Evolutionary conservation across 2,329 filamentous ascomycete genomes (phyloP), one percentile per base, ranked within the genome.

Genomic region (Fusarium lateritium): DNA sequence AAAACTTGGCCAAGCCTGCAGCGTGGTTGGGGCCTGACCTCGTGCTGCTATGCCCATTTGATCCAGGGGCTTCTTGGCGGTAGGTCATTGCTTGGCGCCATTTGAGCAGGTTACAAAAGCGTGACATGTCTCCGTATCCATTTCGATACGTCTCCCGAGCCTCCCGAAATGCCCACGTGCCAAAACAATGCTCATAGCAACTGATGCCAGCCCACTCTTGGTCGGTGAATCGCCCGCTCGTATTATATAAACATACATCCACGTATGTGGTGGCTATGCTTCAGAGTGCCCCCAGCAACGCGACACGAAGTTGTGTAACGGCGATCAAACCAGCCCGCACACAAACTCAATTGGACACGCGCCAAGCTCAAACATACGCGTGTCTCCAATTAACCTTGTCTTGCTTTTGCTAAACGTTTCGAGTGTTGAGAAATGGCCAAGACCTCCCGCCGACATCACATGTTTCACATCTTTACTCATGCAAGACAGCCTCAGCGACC

Each of bases 31-130:
- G 51, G 60, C 46, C 36, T 61, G 19, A 13, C n/a, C 53, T 50
- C 22, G 21, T 26, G 56, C 8, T 65, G 38, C 63, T 67, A 67
- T 63, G 19, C 63, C 65, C 13, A 51, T 44, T 59, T 67, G 57
- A 59, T 64, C 63, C 54, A 67, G 63, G 63, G 63, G 65, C 43
- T 46, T 51, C 64, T 67, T 67, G 64, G 64, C 64, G 50, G 36
- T 22, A 56, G 45, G 62, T 66, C 61, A 49, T 65, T 39, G 36
- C 65, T 67, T 67, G 64, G 64, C 64, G 38, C 19, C 55, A 42
- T 52, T 47, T 31, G 42, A 47, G 33, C 39, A 36, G 26, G 38
- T 21, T 28, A 33, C 31, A 50, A 42, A 31, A 33, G 24, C 52
- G 28, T 65, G 52, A 59, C 43, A 57, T 42, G 28, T 31, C 28